phyloP scores from a whole-genome alignment of 1,284 basidiomycete species.

The Schizopora paradoxa region DNA sequence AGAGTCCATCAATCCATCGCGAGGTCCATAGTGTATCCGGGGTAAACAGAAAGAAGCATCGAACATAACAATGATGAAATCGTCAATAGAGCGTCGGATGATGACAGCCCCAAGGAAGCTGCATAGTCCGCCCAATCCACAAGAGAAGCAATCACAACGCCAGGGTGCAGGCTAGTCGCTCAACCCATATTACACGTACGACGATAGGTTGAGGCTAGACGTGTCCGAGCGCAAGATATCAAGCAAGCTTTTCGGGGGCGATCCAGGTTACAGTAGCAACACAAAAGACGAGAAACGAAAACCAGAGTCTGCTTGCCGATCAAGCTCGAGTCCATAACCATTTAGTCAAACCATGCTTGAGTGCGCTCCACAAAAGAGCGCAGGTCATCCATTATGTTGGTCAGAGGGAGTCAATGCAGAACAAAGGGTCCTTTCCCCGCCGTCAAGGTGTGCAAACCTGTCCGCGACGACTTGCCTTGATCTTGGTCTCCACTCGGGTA shows the following conservation, averaged over 20 bases:
- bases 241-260: too few species aligned
- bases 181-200: too few species aligned
- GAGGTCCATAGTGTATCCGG: slow-evolving; percentile 29
- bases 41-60: slow-evolving; percentile 26
- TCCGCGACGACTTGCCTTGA: slow-evolving; percentile 13
- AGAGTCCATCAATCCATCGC: too few species aligned
- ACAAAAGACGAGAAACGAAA: too few species aligned
- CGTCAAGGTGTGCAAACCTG: too few species aligned
- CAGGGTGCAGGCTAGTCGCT: background rate
- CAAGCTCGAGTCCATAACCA: too few species aligned
- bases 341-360: too few species aligned
- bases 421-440: slow-evolving; percentile 1
- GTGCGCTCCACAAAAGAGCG: too few species aligned
- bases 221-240: too few species aligned
- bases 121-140: slow-evolving; percentile 25
- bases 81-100: slow-evolving; percentile 37
- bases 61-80: slow-evolving; percentile 30
- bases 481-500: slow-evolving; percentile 17
- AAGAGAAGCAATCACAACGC: slow-evolving; percentile 23
- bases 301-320: too few species aligned
- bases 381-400: background rate
- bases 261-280: too few species aligned
- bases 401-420: slow-evolving; percentile 4
- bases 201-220: too few species aligned
- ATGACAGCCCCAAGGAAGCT: slow-evolving; percentile 11